Conservation (phyloP, 768 basidiomycete genomes). For the Leccinum truebloodii region DNA sequence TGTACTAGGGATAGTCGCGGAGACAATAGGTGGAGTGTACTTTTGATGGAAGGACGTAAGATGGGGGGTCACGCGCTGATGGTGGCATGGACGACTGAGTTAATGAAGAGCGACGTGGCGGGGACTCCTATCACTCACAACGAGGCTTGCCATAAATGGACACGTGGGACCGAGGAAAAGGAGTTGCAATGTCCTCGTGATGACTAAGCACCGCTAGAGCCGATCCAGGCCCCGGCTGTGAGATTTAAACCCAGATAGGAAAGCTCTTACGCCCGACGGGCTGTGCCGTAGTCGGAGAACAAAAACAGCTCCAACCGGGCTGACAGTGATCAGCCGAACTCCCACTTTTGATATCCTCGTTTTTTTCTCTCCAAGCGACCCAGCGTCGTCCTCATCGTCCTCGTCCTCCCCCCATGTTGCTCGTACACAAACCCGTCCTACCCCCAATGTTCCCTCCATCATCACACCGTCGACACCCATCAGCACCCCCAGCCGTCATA, state of each 20-base stretch:
- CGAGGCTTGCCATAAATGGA: slow-evolving; percentile 18
- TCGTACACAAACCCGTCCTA: slow-evolving; percentile 40
- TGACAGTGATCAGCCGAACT: slow-evolving; percentile 33
- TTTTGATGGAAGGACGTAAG: slow-evolving; percentile 11
- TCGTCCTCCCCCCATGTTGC: slow-evolving; percentile 36
- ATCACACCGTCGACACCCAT: slow-evolving; percentile 64
- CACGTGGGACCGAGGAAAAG: slow-evolving; percentile 16
- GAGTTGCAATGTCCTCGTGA: slow-evolving; percentile 11
- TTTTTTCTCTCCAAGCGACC: slow-evolving; percentile 16
- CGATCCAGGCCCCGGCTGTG: slow-evolving; percentile 19
- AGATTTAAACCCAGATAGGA: slow-evolving; percentile 30
- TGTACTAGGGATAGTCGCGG: neutral
- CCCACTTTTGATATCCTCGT: slow-evolving; percentile 30
- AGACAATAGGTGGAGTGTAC: slow-evolving; percentile 1
- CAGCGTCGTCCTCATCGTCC: neutral
- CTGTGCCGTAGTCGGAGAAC: slow-evolving; percentile 37
- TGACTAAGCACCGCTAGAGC: neutral
- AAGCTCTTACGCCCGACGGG: slow-evolving; percentile 29
- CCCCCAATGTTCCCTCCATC: slow-evolving; percentile 32
- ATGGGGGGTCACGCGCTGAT: slow-evolving; percentile 12
- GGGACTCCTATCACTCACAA: slow-evolving; percentile 27
- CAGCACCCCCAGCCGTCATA: slow-evolving; percentile 65
- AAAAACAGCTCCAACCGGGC: slow-evolving; percentile 34
- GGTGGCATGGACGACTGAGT: slow-evolving; percentile 13
- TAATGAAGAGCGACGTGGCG: slow-evolving; percentile 4